Evolutionary conservation across 2,329 filamentous ascomycete genomes (phyloP).

Genomic region (Nakataea oryzae): DNA sequence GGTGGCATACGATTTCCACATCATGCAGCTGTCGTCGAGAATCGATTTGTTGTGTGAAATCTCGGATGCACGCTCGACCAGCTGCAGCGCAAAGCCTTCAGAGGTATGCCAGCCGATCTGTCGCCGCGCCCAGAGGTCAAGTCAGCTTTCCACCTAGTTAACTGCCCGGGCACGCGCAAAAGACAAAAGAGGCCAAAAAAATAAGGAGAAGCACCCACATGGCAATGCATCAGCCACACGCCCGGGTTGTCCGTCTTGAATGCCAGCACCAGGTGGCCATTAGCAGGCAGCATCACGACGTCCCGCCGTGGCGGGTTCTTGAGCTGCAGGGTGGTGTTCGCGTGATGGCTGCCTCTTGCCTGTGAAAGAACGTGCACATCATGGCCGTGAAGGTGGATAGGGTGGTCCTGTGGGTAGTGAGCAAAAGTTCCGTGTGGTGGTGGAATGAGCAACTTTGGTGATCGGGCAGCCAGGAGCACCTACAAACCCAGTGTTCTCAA

Average conservation of each 20-base stretch:
- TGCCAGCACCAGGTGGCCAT: constrained; percentile 2
- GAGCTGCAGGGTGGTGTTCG: neutral
- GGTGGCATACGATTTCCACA: neutral
- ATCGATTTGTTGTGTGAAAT: neutral
- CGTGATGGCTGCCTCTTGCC: constrained; percentile 11
- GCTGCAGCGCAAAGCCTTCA: constrained; percentile 1
- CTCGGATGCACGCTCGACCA: constrained; percentile 1
- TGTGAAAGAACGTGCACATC: constrained; percentile 1
- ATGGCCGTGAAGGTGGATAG: constrained; percentile 4
- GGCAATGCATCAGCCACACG: constrained; percentile 5
- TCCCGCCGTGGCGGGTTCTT: constrained; percentile 2
- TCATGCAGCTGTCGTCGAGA: neutral
- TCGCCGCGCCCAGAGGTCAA: neutral
- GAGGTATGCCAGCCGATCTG: constrained; percentile 1
- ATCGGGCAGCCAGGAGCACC: neutral
- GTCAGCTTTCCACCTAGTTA: too few relatives aligned
- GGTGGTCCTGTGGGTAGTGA: neutral
- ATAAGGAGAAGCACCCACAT: neutral
- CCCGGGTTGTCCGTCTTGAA: constrained; percentile 5
- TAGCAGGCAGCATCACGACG: constrained; percentile 1
- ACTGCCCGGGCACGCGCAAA: neutral
- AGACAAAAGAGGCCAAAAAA: neutral
- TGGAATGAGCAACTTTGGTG: too few relatives aligned
- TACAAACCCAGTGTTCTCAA: constrained; percentile 6
- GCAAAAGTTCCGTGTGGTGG: neutral